Percentiles rank a stretch among this genome's conserved stretches.
phyloP scores from a whole-genome alignment of 768 basidiomycete species.

The Asterophora parasitica region DNA sequence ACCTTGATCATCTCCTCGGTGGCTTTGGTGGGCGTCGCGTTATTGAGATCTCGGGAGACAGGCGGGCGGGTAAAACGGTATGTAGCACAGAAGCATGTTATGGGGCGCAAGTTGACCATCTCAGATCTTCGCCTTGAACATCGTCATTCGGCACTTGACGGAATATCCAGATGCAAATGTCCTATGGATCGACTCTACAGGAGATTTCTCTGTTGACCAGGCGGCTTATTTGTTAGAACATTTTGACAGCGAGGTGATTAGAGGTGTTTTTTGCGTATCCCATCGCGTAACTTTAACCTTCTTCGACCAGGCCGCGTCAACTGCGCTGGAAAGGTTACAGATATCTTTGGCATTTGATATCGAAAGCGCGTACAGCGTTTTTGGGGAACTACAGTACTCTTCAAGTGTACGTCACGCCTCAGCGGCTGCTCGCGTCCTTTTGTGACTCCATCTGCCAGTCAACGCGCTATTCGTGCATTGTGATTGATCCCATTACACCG shows the following conservation, averaged over 20 bases:
- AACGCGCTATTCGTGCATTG: conserved; percentile 37
- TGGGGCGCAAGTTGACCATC: neutral
- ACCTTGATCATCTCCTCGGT: conserved; percentile 48
- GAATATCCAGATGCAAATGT: conserved; percentile 31
- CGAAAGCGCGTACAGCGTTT: conserved; percentile 44
- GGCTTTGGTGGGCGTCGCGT: conserved; percentile 49
- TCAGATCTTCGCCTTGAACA: conserved; percentile 58
- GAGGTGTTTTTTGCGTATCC: neutral
- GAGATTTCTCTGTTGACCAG: conserved; percentile 56
- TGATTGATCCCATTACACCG: conserved; percentile 64
- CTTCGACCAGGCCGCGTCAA: conserved; percentile 19
- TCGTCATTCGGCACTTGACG: conserved; percentile 50
- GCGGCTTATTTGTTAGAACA: conserved; percentile 34
- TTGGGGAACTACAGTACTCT: conserved; percentile 37
- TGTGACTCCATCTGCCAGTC: conserved; percentile 6
- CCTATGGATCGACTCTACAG: conserved; percentile 71
- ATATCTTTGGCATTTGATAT: conserved; percentile 56
- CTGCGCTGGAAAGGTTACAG: conserved; percentile 51
- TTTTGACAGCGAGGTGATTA: conserved; percentile 21
- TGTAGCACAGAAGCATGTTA: conserved; percentile 16
- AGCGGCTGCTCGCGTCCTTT: neutral
- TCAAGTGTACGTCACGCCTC: conserved; percentile 19
- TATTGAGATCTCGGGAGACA: conserved; percentile 66
- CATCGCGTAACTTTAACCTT: conserved; percentile 2
- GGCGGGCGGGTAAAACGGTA: conserved; percentile 67